phyloP scores from a whole-genome alignment of 116 monocot species.

The Dioscorea cayenensis region DNA sequence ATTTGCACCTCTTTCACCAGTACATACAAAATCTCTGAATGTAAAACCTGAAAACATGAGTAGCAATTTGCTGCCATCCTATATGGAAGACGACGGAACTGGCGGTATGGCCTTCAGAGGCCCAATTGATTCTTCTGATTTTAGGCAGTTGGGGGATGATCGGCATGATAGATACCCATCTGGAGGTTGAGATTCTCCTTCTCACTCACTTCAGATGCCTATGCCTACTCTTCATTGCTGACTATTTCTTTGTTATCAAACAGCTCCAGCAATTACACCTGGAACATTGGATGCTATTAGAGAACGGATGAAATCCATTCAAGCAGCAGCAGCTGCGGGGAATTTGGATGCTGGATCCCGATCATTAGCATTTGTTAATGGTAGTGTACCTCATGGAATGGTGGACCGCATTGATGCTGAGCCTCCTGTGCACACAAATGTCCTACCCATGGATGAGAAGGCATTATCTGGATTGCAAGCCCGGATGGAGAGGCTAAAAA shows the following conservation, averaged over 20 bases:
- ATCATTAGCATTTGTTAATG: slow-evolving; percentile 41
- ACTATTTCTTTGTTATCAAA: neutral
- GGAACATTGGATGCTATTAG: slow-evolving; percentile 90
- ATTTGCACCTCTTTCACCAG: slow-evolving; percentile 63
- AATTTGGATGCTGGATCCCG: slow-evolving; percentile 39
- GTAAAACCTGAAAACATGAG: slow-evolving; percentile 33
- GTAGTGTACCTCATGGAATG: slow-evolving; percentile 26
- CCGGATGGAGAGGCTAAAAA: slow-evolving; percentile 96
- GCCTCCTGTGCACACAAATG: slow-evolving; percentile 15
- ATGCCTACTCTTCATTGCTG: neutral
- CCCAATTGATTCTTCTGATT: slow-evolving; percentile 20
- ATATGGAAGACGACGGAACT: slow-evolving; percentile 34
- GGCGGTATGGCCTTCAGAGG: slow-evolving; percentile 22
- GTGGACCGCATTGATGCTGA: slow-evolving; percentile 33
- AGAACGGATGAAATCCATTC: slow-evolving; percentile 96
- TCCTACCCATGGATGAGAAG: slow-evolving; percentile 88
- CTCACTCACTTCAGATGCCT: neutral
- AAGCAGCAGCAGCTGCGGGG: slow-evolving; percentile 76
- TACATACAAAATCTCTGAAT: slow-evolving; percentile 56
- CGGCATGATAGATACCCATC: slow-evolving; percentile 47
- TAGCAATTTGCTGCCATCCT: slow-evolving; percentile 28
- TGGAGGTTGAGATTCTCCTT: slow-evolving; percentile 26
- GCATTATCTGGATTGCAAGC: slow-evolving; percentile 94
- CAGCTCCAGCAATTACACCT: slow-evolving; percentile 47
- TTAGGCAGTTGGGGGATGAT: slow-evolving; percentile 31